Conservation (phyloP, 2,329 filamentous ascomycete species). For the Alternaria triticimaculans region DNA sequence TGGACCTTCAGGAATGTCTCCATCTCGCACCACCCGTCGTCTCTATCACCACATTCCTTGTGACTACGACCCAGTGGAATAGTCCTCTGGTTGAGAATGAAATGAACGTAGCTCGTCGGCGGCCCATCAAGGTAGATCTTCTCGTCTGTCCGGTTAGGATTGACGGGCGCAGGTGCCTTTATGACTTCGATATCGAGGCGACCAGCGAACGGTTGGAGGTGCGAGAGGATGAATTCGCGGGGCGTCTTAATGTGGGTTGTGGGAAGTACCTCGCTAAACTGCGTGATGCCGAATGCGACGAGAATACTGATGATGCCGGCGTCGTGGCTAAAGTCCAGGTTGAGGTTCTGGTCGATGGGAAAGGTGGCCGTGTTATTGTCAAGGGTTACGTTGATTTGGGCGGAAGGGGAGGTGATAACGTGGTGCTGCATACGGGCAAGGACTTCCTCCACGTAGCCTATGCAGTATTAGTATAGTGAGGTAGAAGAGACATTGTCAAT, state of each 20-base stretch:
- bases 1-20: conserved; percentile 70
- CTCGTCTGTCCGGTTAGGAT: conserved; percentile 25
- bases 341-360: conserved; percentile 74
- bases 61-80: conserved; percentile 72
- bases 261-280: conserved; percentile 69
- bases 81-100: conserved; percentile 76
- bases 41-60: conserved; percentile 67
- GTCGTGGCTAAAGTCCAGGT: conserved; percentile 81
- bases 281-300: conserved; percentile 73
- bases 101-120: conserved; percentile 74
- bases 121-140: conserved; percentile 59
- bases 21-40: conserved; percentile 80
- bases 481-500: conserved; percentile 30
- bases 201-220: conserved; percentile 74
- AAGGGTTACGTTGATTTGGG: conserved; percentile 69
- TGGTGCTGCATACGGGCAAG: conserved; percentile 74
- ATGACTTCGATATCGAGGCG: conserved; percentile 78
- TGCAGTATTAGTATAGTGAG: neutral
- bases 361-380: conserved; percentile 73
- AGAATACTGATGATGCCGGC: conserved; percentile 74
- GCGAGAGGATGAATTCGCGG: conserved; percentile 67
- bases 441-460: conserved; percentile 69
- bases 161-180: conserved; percentile 68
- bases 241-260: conserved; percentile 62
- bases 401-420: conserved; percentile 52